Evolutionary conservation across 345 rosid species (phyloP), one percentile per base, ranked within the genome.

Genomic region (Eucalyptus albens): DNA sequence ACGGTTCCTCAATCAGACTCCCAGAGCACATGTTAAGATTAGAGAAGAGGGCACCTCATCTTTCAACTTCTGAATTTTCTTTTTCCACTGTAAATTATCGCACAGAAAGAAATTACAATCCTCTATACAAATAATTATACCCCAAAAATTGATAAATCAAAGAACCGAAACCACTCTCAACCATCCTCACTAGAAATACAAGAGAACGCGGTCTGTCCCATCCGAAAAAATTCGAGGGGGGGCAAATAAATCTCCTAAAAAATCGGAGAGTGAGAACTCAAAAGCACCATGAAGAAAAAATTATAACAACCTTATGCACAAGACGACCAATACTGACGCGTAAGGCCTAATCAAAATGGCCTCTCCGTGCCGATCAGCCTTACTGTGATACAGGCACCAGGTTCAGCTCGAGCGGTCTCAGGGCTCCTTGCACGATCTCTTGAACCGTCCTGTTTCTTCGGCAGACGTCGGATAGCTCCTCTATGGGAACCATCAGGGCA

Each of bases 391-490:
- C 95, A 92, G 90, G 89, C 77, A 90, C 93, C 93, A 91, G 82
- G 91, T 93, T 95, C 93, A 97, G 91, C 93, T 97, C 98, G 5
- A 91, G 98, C 49, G 99, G 98, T 93, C 95, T 96, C 91, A 98
- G 91, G 87, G 99, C 95, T 91, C 95, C 97, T 93, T 97, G 99
- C 49, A 98, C 99, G 22, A 98, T 94, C 90, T 98, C 99, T 91
- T 94, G 99, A 88, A 97, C 99, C 7, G 98, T 97, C 87, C 97
- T 92, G 91, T 98, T 98, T 24, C 99, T 96, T 21, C 98, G 95
- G 90, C 99, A 96, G 59, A 98, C 97, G 67, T 98, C 99, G 8
- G 99, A 98, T 44, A 98, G 91, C 87, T 98, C 99, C 92, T 98
- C 99, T 4, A 94, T 88, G 3, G 98, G 96, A 88, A 91, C 92